Conservation (phyloP, 2,329 filamentous ascomycete genomes). For the Alternaria arborescens region DNA sequence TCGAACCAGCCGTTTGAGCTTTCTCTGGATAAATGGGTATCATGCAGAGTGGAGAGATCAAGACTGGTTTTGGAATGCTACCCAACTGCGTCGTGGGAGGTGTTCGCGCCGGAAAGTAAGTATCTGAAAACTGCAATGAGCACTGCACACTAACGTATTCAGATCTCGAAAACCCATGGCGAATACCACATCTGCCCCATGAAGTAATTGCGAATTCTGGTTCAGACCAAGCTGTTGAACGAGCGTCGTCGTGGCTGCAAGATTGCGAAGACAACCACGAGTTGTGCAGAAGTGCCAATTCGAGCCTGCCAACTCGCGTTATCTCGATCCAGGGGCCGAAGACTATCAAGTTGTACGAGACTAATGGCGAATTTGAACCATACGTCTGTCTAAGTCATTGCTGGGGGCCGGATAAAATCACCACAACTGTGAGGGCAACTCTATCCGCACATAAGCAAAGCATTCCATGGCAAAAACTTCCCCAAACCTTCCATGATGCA, state of each 20-base stretch:
- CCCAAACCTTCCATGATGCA: constrained; percentile 24
- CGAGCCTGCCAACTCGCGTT: constrained; percentile 6
- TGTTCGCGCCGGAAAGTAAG: not conserved
- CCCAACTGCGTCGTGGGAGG: constrained; percentile 1
- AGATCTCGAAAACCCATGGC: not conserved
- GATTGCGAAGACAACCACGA: not conserved
- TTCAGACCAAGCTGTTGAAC: not conserved
- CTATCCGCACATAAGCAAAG: not conserved
- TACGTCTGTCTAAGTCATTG: constrained; percentile 16
- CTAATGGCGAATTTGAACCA: not conserved
- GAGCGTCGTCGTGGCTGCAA: not conserved
- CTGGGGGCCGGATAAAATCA: constrained; percentile 1
- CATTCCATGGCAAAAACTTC: constrained; percentile 14
- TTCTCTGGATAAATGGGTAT: not conserved
- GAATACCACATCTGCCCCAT: not conserved
- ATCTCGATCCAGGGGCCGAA: constrained; percentile 1
- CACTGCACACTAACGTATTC: not conserved
- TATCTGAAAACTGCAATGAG: no score
- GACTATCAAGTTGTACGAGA: not conserved
- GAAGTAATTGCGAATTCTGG: not conserved
- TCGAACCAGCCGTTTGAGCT: not conserved
- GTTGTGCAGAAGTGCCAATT: not conserved
- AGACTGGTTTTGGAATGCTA: constrained; percentile 1
- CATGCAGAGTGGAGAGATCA: not conserved
- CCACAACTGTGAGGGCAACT: not conserved